Evolutionary conservation across 2,329 filamentous ascomycete genomes (phyloP).

Genomic region (Ophiostoma australiae): DNA sequence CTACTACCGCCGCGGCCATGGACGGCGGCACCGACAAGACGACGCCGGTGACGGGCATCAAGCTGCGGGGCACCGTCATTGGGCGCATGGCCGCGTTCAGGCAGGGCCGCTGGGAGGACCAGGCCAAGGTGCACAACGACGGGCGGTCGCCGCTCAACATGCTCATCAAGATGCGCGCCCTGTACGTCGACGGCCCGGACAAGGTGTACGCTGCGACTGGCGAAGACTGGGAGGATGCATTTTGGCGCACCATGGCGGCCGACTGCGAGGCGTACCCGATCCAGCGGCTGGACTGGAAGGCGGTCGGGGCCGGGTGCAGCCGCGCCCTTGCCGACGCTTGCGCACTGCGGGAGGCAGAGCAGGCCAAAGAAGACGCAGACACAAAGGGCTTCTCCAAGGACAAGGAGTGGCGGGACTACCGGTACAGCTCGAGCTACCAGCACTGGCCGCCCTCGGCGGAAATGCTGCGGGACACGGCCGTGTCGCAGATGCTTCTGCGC

Average conservation of each 20-base stretch:
- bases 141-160: not conserved
- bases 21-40: not conserved
- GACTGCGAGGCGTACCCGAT: constrained; percentile 22
- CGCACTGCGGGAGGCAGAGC: not conserved
- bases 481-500: not conserved
- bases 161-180: not conserved
- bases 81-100: constrained; percentile 1
- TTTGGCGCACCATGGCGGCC: constrained; percentile 22
- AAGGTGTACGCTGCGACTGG: constrained; percentile 9
- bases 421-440: not conserved
- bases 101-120: not conserved
- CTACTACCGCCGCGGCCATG: no score
- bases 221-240: constrained; percentile 18
- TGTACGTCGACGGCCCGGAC: not conserved
- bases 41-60: not conserved
- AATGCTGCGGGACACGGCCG: not conserved
- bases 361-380: not conserved
- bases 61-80: not conserved
- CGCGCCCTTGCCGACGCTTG: not conserved
- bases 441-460: not conserved
- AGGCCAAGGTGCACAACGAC: not conserved
- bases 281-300: constrained; percentile 12
- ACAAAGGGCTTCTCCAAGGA: not conserved
- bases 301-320: not conserved
- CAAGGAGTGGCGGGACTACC: not conserved